Evolutionary conservation across 1,284 basidiomycete genomes (phyloP), one percentile per base, ranked within the genome.

Genomic region (Tilletia walkeri): DNA sequence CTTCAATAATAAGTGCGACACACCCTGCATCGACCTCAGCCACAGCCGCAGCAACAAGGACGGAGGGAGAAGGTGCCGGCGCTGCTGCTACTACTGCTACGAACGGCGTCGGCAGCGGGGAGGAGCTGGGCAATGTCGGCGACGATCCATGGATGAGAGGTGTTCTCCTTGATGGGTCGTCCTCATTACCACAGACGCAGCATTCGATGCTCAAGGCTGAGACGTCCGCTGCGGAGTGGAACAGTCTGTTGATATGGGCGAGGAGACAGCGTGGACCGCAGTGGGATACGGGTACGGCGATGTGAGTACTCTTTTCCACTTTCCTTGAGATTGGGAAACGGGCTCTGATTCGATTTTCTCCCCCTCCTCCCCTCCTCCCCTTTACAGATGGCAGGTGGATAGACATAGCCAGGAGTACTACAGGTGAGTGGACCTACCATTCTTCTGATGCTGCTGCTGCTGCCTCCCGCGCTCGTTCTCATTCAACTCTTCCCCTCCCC

Each of bases 151-250:
- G 24, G 24, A 1, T 30, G 24, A 30, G 24, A 30, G 24, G 24
- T 30, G 24, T 30, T 30, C 24, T 30, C 2, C 24, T 30, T 30
- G 24, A 30, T 30, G 24, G 24, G 24, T 48, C 47, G 12, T 48
- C 47, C 24, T 30, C 24, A 30, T 30, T 30, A 30, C 24, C 59
- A 14, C 59, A 63, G 59, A 68, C 72, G 48, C 72, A 73, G 7
- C 70, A 74, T 0, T 67, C 71, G 16, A 71, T 74, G 36, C 72
- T 72, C 20, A 77, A 75, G 69, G 76, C 72, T 9, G 73, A 72
- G 38, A 78, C 77, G 1, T 78, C 76, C 3, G 71, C 78, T 1
- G 78, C 78, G 7, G 76, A 77, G 9, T 80, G 78, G 78, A 80
- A 80, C 73, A 74, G 72, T 30, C 66, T 80, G 12, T 72, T 80